phyloP scores from a whole-genome alignment of 2,329 filamentous ascomycete species.

The Colletotrichum incanum region DNA sequence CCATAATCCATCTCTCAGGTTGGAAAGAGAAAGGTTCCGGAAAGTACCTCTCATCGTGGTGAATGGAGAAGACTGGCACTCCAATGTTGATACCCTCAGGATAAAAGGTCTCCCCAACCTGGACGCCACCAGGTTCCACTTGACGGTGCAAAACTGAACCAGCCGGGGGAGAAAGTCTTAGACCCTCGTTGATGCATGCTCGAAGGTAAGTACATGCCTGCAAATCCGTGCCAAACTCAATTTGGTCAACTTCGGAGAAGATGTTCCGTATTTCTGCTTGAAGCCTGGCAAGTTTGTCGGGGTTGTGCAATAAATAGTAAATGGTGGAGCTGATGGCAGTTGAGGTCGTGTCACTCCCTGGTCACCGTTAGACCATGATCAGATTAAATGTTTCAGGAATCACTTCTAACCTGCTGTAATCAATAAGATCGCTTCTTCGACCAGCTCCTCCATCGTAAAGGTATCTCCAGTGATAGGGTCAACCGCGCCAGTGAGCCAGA shows the following conservation, averaged over 20 bases:
- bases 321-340: slow-evolving; percentile 27
- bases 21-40: slow-evolving; percentile 14
- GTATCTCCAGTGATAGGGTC: slow-evolving; percentile 10
- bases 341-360: slow-evolving; percentile 29
- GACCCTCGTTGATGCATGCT: slow-evolving; percentile 24
- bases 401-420: slow-evolving; percentile 23
- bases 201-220: slow-evolving; percentile 31
- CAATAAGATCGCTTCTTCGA: slow-evolving; percentile 29
- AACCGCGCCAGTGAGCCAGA: slow-evolving; percentile 28
- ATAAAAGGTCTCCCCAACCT: slow-evolving; percentile 3
- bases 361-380: background rate
- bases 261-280: slow-evolving; percentile 6
- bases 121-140: slow-evolving; percentile 16
- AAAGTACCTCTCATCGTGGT: slow-evolving; percentile 28
- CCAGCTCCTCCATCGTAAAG: slow-evolving; percentile 30
- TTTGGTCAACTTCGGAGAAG: slow-evolving; percentile 7
- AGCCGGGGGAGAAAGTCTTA: slow-evolving; percentile 17
- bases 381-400: background rate
- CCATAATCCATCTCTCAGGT: slow-evolving; percentile 28
- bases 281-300: slow-evolving; percentile 14
- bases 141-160: slow-evolving; percentile 23
- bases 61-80: slow-evolving; percentile 27
- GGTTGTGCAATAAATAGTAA: slow-evolving; percentile 18
- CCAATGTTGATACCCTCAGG: slow-evolving; percentile 25
- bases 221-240: slow-evolving; percentile 16